phyloP scores from a whole-genome alignment of 2,329 filamentous ascomycete species.

The Myriosclerotinia curreyana region DNA sequence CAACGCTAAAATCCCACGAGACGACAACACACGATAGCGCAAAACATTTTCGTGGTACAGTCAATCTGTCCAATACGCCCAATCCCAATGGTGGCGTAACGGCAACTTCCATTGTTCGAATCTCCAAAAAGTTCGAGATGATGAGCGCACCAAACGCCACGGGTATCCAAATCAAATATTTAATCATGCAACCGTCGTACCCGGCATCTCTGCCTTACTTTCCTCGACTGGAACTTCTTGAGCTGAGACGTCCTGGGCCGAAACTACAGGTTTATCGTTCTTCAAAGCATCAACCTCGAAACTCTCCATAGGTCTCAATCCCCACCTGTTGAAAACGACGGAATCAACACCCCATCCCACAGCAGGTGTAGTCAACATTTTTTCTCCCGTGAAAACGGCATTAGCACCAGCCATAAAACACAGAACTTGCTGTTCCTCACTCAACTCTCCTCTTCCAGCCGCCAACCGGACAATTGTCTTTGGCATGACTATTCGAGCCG shows the following conservation, averaged over 20 bases:
- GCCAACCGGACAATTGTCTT: conserved; percentile 83
- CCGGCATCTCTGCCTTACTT: background rate
- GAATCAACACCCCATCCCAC: conserved; percentile 89
- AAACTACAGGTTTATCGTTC: conserved; percentile 2
- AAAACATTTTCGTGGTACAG: conserved; percentile 49
- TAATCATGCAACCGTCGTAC: conserved; percentile 8
- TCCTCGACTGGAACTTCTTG: background rate
- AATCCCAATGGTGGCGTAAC: conserved; percentile 48
- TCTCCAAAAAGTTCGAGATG: conserved; percentile 37
- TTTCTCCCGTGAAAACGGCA: conserved; percentile 92
- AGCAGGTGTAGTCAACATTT: conserved; percentile 91
- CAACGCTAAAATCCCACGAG: conserved; percentile 34
- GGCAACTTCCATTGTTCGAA: conserved; percentile 48
- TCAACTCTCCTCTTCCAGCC: conserved; percentile 78
- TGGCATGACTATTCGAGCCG: conserved; percentile 79
- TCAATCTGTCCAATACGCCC: conserved; percentile 46
- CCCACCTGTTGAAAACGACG: conserved; percentile 80
- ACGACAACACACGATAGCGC: conserved; percentile 47
- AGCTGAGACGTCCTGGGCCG: background rate
- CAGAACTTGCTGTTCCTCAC: conserved; percentile 82
- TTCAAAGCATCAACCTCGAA: conserved; percentile 36
- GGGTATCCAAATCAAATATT: background rate
- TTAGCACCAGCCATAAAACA: conserved; percentile 92
- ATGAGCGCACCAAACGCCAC: conserved; percentile 41
- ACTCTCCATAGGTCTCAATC: conserved; percentile 69